A percentile compares a stretch with the other conserved stretches of the same genome.
Conservation (phyloP, 495 filamentous ascomycete genomes). For the Tricharina praecox region DNA sequence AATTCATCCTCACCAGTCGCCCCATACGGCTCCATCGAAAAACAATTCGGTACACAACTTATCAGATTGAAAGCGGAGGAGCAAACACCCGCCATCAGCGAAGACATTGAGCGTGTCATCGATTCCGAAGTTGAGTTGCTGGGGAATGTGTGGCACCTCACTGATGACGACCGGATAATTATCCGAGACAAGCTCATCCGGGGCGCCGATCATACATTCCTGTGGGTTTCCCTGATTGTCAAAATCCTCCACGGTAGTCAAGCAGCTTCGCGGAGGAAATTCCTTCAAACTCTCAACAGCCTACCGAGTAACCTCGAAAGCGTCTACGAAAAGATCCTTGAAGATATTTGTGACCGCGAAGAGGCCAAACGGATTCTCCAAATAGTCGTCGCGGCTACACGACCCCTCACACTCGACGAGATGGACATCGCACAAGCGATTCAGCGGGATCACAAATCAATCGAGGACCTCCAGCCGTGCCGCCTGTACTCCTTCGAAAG, state of each 20-base stretch:
- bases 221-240: constrained; percentile 27
- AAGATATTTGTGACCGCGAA: constrained; percentile 7
- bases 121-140: constrained; percentile 23
- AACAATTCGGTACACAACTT: constrained; percentile 11
- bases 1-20: constrained; percentile 33
- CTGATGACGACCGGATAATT: not conserved
- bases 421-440: constrained; percentile 30
- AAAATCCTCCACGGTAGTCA: constrained; percentile 1
- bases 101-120: constrained; percentile 31
- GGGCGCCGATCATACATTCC: constrained; percentile 29
- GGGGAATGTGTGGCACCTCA: constrained; percentile 7
- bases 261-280: constrained; percentile 1
- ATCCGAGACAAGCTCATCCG: constrained; percentile 18
- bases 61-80: constrained; percentile 30
- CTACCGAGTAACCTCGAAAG: constrained; percentile 19
- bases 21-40: constrained; percentile 29
- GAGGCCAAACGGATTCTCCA: constrained; percentile 25
- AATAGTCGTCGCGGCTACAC: constrained; percentile 28
- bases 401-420: constrained; percentile 28
- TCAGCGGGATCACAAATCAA: constrained; percentile 20
- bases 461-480: constrained; percentile 21
- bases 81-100: constrained; percentile 25
- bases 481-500: constrained; percentile 18
- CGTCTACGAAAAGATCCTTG: constrained; percentile 27
- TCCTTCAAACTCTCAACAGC: constrained; percentile 17